phyloP scores from a whole-genome alignment of 495 filamentous ascomycete species.

The Trichoderma virens region DNA sequence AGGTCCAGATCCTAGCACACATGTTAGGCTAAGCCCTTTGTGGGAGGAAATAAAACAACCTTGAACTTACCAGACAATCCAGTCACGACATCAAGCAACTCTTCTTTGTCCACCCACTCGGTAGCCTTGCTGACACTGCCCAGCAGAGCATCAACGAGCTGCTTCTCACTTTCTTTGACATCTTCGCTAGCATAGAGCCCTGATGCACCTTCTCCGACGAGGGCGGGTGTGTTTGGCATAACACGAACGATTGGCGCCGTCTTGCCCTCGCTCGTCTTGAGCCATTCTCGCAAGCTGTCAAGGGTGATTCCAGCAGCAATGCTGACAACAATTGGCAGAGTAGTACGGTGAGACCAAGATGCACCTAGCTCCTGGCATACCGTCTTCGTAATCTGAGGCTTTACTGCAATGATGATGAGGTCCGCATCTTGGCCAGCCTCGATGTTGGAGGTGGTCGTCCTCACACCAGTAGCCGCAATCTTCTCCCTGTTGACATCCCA shows the following conservation, averaged over 20 bases:
- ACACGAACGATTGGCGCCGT: conserved; percentile 27
- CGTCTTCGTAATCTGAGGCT: conserved; percentile 28
- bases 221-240: conserved; percentile 35
- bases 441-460: conserved; percentile 27
- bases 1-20: conserved; percentile 24
- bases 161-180: conserved; percentile 24
- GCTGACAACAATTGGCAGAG: conserved; percentile 33
- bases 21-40: conserved; percentile 5
- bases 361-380: conserved; percentile 27
- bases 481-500: conserved; percentile 29
- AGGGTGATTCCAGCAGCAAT: conserved; percentile 31
- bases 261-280: conserved; percentile 23
- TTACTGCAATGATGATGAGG: conserved; percentile 29
- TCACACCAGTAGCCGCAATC: conserved; percentile 24
- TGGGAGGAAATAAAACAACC: neutral
- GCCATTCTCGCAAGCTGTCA: conserved; percentile 23
- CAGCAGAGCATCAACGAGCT: conserved; percentile 22
- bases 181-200: conserved; percentile 27
- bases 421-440: conserved; percentile 24
- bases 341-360: conserved; percentile 20
- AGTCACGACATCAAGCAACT: conserved; percentile 30
- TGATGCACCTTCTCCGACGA: conserved; percentile 29
- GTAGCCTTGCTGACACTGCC: conserved; percentile 23
- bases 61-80: conserved; percentile 27
- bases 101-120: conserved; percentile 29